Evolutionary conservation across 2,329 filamentous ascomycete species (phyloP), one percentile per base, ranked within the genome.

Genomic region (Metarhizium robertsii): DNA sequence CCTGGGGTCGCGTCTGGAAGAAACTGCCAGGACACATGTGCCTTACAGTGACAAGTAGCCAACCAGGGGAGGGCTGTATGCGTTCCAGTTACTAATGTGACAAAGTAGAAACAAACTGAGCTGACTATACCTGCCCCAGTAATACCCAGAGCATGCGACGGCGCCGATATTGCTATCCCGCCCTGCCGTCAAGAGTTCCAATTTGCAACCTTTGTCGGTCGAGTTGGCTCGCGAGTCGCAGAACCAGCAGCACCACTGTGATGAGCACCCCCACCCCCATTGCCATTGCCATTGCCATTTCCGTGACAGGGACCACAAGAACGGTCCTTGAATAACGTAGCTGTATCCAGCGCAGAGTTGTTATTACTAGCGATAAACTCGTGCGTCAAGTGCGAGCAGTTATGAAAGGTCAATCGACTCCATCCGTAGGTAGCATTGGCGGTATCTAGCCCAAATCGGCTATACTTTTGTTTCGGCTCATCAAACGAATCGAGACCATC

Each of bases 341-440:
- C 67, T 7, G 59, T 54, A 59, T 70, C 68, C 8, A 67, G 1
- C 25, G 70, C 66, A 32, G 57, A 57, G 49, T 60, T 60, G 57
- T 67, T 69, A 14, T 55, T 63, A 57, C 61, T 65, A 25, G 64
- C 63, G 25, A 74, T 58, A 50, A 70, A 70, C 25, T 73, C 65
- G 57, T 70, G 68, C 14, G 66, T 69, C 62, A 74, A 45, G 57
- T 74, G 70, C 3, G 69, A 68, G 52, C 64, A 62, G 60, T 74
- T 73, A 61, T 72, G 70, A 57, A 75, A 72, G 2, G 66, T 70
- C 48, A 75, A 60, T 46, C 60, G 25, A 0, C 25, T 25, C 25
- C 25, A 25, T 25, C 25, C 25, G 25, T 64, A 75, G 6, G 61
- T 66, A 11, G 61, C 61, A 52, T 73, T 64, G 46, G 58, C 55